phyloP scores from a whole-genome alignment of 2,329 filamentous ascomycete genomes.

The Clarireedia paspali region DNA sequence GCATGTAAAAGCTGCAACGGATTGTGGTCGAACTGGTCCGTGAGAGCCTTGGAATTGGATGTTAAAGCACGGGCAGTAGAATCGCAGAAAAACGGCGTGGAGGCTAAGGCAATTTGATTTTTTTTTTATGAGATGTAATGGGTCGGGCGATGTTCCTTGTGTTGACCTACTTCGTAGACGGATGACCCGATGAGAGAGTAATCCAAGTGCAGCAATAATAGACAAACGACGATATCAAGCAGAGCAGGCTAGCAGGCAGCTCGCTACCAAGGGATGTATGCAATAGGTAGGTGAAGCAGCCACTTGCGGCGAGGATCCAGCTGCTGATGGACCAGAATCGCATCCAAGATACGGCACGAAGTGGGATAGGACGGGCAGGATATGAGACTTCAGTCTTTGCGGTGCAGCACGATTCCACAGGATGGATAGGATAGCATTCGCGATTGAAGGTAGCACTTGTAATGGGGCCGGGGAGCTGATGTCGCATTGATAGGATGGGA shows the following conservation, averaged over 20 bases:
- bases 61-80: neutral
- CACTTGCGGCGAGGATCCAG: too few species aligned
- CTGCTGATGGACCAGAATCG: too few species aligned
- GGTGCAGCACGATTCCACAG: too few species aligned
- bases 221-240: too few species aligned
- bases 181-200: too few species aligned
- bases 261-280: too few species aligned
- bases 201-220: too few species aligned
- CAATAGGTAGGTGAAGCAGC: too few species aligned
- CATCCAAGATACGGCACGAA: too few species aligned
- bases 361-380: neutral
- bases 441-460: neutral
- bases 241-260: too few species aligned
- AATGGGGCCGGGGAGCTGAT: neutral
- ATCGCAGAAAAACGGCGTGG: neutral
- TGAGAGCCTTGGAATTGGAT: neutral
- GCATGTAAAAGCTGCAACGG: neutral
- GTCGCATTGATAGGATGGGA: conserved; percentile 1
- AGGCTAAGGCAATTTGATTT: neutral
- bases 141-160: neutral
- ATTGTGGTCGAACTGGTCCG: neutral
- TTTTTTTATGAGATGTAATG: neutral
- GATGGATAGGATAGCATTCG: neutral
- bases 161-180: neutral
- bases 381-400: neutral